Base-by-base conservation (phyloP, 345 rosid genomes). In the Tarenaya hassleriana region DNA sequence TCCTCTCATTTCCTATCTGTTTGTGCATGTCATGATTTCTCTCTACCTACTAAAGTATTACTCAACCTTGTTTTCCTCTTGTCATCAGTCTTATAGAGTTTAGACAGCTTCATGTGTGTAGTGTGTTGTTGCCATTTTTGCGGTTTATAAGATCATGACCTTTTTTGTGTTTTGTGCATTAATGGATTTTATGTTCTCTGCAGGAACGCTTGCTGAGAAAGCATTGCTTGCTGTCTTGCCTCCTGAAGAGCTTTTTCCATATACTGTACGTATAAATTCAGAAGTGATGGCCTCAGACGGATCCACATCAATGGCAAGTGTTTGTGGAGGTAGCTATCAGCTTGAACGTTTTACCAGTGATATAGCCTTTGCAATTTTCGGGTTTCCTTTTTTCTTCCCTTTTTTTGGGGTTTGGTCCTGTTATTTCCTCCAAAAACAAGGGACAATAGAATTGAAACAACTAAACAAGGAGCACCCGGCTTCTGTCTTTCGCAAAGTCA, bases 251-350 rank as follows among this genome's bases (percentile, higher is more conserved):
- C 79, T 53, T 56, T 88, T 85, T 55, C 80, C 86, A 3, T 92
- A 77, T 68, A 74, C 95, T 20, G 79, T 92, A 31, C 94, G 96
- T 40, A 61, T 92, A 55, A 92, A 84, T 66, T 88, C 98, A 14
- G 96, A 92, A 73, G 96, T 92, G 43, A 88, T 88, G 98, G 84
- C 94, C 46, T 92, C 98, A 43, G 98, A 92, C 76, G 98, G 98
- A 58, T 92, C 98, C 50, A 92, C 96, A 38, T 88, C 98, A 29
- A 92, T 92, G 98, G 98, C 98, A 50, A 73, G 86, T 19, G 96
- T 92, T 34, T 92, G 96, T 61, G 98, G 94, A 81, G 95, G 98
- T 88, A 76, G 43, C 7, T 57, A 60, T 69, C 34, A 32, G 9
- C 33, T 47, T 39, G 17, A 34, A 20, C 46, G 40, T 35, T 11